phyloP scores from a whole-genome alignment of 805 yeast genomes.

The Ogataea paradorogensis region DNA sequence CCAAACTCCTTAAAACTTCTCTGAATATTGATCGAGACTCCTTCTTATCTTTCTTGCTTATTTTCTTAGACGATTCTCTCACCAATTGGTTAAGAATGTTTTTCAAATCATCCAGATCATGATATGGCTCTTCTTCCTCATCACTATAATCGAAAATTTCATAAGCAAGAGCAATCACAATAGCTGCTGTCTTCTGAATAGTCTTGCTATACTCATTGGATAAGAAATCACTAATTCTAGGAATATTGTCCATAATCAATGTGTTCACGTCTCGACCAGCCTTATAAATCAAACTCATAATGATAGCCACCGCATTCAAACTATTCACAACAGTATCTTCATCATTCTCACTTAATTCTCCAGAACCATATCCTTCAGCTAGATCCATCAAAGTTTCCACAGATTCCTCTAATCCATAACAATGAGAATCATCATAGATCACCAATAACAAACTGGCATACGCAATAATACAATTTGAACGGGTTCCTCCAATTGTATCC shows the following conservation, averaged over 20 bases:
- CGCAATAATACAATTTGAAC: slow-evolving; percentile 22
- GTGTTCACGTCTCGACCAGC: slow-evolving; percentile 37
- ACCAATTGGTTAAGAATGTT: slow-evolving; percentile 41
- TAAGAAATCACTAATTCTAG: slow-evolving; percentile 41
- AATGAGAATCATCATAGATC: slow-evolving; percentile 46
- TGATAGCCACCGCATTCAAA: slow-evolving; percentile 44
- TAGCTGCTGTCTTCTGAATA: slow-evolving; percentile 53
- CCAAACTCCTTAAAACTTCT: slow-evolving; percentile 51
- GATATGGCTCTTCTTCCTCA: slow-evolving; percentile 43
- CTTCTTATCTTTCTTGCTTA: slow-evolving; percentile 62
- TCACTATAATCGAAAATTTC: slow-evolving; percentile 46
- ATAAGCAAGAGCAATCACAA: slow-evolving; percentile 53
- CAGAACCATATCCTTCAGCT: slow-evolving; percentile 36
- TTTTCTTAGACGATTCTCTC: slow-evolving; percentile 51
- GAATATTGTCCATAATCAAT: slow-evolving; percentile 38
- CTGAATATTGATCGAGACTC: slow-evolving; percentile 58
- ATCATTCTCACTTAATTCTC: slow-evolving; percentile 30
- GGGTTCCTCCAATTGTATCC: slow-evolving; percentile 12
- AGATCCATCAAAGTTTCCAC: slow-evolving; percentile 42
- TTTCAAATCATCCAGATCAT: slow-evolving; percentile 48
- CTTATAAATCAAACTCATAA: slow-evolving; percentile 42
- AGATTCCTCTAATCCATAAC: slow-evolving; percentile 47
- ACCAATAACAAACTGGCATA: slow-evolving; percentile 37
- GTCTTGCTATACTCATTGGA: slow-evolving; percentile 38
- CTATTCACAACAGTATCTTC: slow-evolving; percentile 45